phyloP scores from a whole-genome alignment of 306 rosid species.

The Datisca glomerata region DNA sequence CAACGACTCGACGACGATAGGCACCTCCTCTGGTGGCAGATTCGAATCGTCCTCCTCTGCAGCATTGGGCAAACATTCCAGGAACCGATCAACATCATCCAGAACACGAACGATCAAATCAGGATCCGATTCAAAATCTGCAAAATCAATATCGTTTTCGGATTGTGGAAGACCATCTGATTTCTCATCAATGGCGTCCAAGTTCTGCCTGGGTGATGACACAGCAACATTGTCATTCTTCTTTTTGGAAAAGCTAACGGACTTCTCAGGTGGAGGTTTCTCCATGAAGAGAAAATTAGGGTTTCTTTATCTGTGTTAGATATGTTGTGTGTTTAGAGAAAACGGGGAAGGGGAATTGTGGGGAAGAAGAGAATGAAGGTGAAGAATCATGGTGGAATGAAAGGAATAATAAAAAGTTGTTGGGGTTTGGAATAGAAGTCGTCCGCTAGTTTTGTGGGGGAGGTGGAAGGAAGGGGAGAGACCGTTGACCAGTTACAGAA shows the following conservation, averaged over 20 bases:
- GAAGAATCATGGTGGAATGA: too few relatives aligned
- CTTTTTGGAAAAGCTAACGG: slow-evolving; percentile 12
- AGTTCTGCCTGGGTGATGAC: slow-evolving; percentile 3
- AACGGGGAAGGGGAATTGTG: too few relatives aligned
- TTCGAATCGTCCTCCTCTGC: background rate
- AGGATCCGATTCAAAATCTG: background rate
- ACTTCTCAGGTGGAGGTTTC: slow-evolving; percentile 15
- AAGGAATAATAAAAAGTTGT: background rate
- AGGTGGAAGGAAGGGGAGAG: background rate
- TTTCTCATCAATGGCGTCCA: slow-evolving; percentile 7
- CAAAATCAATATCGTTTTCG: background rate
- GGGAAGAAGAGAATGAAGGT: too few relatives aligned
- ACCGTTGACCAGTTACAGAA: background rate
- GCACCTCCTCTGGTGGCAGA: slow-evolving; percentile 14
- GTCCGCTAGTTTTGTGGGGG: background rate
- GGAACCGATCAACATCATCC: slow-evolving; percentile 40
- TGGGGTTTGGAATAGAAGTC: background rate
- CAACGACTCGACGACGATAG: slow-evolving; percentile 21
- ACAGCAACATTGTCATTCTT: slow-evolving; percentile 1
- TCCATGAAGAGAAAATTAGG: too few relatives aligned
- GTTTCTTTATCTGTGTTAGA: too few relatives aligned
- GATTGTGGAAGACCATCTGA: slow-evolving; percentile 1
- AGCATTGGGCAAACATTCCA: slow-evolving; percentile 1
- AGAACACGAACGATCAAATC: slow-evolving; percentile 9
- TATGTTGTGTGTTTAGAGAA: too few relatives aligned